Evolutionary conservation across 768 basidiomycete genomes (phyloP).

Genomic region (Amanita rubescens): DNA sequence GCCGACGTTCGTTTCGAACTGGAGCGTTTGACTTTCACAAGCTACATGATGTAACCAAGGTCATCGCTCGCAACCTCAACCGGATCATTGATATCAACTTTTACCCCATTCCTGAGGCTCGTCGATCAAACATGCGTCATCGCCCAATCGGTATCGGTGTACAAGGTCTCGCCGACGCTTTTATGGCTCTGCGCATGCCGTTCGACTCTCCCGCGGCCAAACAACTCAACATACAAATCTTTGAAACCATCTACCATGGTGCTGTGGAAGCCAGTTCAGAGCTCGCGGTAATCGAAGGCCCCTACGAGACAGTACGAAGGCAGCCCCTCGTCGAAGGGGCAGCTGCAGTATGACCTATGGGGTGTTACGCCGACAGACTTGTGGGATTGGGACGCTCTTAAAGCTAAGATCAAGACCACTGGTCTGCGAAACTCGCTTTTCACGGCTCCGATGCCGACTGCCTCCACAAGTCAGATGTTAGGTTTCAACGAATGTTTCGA

Average conservation of each 20-base stretch:
- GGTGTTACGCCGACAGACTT: slow-evolving; percentile 80
- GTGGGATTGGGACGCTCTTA: slow-evolving; percentile 91
- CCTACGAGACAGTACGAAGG: slow-evolving; percentile 89
- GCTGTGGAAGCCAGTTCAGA: slow-evolving; percentile 89
- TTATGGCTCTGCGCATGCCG: slow-evolving; percentile 95
- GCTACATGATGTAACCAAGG: slow-evolving; percentile 90
- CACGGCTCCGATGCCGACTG: slow-evolving; percentile 97
- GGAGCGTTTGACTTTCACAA: slow-evolving; percentile 91
- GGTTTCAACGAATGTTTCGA: slow-evolving; percentile 99
- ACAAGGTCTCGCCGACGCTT: slow-evolving; percentile 95
- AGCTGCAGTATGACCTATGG: slow-evolving; percentile 95
- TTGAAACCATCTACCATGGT: slow-evolving; percentile 98
- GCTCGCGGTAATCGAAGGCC: slow-evolving; percentile 68
- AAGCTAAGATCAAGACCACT: slow-evolving; percentile 73
- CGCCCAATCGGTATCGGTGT: slow-evolving; percentile 97
- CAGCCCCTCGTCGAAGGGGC: slow-evolving; percentile 82
- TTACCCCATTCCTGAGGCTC: slow-evolving; percentile 90
- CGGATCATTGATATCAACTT: slow-evolving; percentile 92
- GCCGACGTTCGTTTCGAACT: slow-evolving; percentile 79
- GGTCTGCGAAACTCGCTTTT: slow-evolving; percentile 90
- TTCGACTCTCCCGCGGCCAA: slow-evolving; percentile 88
- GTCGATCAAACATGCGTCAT: slow-evolving; percentile 91
- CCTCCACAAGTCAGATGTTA: slow-evolving; percentile 95
- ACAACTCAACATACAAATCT: slow-evolving; percentile 89
- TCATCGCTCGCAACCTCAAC: slow-evolving; percentile 90